Base-by-base conservation (phyloP, 257 asterid genomes). In the Rehmannia glutinosa region DNA sequence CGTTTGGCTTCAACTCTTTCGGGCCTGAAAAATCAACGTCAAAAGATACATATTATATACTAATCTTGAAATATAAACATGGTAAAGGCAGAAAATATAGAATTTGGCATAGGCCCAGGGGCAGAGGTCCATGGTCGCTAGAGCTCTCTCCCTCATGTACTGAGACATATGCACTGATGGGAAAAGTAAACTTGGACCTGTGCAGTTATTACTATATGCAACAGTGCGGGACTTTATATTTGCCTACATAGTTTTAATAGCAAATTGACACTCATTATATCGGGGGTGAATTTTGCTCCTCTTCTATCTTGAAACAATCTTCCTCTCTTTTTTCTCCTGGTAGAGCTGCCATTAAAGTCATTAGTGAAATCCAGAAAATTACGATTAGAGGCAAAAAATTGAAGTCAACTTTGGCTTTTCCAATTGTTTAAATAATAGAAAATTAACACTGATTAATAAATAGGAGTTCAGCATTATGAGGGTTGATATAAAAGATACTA, bases 1-100 rank as follows among this genome's bases (percentile, higher is more conserved):
- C 81, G 47, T 80, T 77, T 71, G 80, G 70, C 17, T 83, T 78
- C 11, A 78, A 81, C 55, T 83, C 90, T 47, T 77, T 83, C 85
- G 83, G 39, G 83, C 80, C 90, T 86, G 77, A 28, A 55, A 32
- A 64, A 5, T 28, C 2, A 47, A 47, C 33, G n/a, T n/a, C n/a
- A 51, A 24, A 23, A 51, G 21, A 8, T 43, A 43, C n/a, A 43
- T 15, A 52, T 16, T 27, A 4, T 2, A 16, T 46, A 15, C 57
- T 20, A n/a, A n/a, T n/a, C n/a, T n/a, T n/a, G n/a, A n/a, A n/a
- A n/a, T n/a, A n/a, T n/a, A n/a, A n/a, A n/a, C n/a, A n/a, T n/a
- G n/a, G n/a, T n/a, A n/a, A n/a, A n/a, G n/a, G n/a, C n/a, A n/a
- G n/a, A n/a, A n/a, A n/a, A n/a, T n/a, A n/a, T n/a, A n/a, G n/a